These are phyloP conservation scores for Verticillium alfalfae DNA, from an alignment of 2,329 filamentous ascomycete species.

Conservation along the genomic window DNA sequence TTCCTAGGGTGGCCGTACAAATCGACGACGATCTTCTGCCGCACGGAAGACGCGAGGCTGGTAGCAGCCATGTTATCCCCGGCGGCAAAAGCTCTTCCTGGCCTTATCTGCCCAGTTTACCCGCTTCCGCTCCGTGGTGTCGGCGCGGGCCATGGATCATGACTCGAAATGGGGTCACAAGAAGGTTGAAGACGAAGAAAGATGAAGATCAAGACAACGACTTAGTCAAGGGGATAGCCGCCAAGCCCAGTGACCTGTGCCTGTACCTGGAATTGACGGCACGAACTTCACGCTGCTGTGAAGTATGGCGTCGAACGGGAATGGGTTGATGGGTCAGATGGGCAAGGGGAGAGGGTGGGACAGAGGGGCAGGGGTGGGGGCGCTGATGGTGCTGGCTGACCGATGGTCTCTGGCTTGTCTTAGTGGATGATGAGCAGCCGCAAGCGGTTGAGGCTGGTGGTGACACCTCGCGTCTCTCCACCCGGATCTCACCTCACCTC, in stretches of 20 bases:
- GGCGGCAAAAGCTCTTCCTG: background rate
- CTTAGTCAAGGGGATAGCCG: background rate
- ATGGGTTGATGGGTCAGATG: background rate
- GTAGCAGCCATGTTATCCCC: background rate
- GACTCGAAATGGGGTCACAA: background rate
- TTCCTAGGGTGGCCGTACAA: background rate
- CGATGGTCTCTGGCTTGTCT: background rate
- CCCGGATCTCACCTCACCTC: background rate
- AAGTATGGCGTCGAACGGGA: background rate
- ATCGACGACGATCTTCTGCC: background rate
- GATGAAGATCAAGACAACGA: background rate
- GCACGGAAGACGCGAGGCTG: background rate
- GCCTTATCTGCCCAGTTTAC: background rate
- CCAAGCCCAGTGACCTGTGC: background rate
- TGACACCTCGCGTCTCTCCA: background rate
- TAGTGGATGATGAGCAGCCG: background rate
- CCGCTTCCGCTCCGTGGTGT: background rate
- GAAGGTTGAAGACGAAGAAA: background rate
- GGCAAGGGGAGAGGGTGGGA: background rate
- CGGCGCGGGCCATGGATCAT: background rate
- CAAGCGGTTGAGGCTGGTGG: background rate
- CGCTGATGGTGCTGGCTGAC: background rate
- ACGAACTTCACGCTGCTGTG: background rate
- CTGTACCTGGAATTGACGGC: background rate
- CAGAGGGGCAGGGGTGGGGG: background rate